Base-by-base conservation (phyloP, 305 asterid species). In the Rubia peregrina region DNA sequence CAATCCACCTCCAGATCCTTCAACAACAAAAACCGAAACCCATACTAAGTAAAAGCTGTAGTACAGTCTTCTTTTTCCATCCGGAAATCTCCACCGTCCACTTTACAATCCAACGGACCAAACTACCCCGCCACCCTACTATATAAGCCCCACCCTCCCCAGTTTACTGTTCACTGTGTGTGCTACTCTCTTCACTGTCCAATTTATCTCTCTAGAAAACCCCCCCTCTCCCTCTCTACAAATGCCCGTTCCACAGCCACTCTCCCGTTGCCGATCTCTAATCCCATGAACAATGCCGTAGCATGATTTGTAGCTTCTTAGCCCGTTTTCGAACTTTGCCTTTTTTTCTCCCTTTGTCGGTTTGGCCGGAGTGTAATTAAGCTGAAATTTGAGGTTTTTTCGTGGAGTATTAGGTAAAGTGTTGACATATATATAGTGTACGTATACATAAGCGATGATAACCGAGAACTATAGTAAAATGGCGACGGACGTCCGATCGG, bases 401-500 rank as follows among this genome's bases (percentile, higher is more conserved):
- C 21, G 24, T 10, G 43, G 21, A 9, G 19, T 44, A 5, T 21
- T 43, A 7, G n/a, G n/a, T 21, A 17, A 22, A 70, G 41, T 42
- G 24, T 42, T 0, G 57, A 38, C 30, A 2, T 53, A 16, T 1
- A 38, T 11, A 44, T 71, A 42, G 49, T 42, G 42, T 38, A 64
- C 61, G 65, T 75, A 68, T 73, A 64, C 71, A n/a, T 71, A 65
- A 60, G 77, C 5, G 55, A 79, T 83, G 90, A 80, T 86, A 71
- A 78, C 85, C 60, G 86, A 80, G 65, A 74, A 78, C 69, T 83
- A 83, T 63, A 72, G 82, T 55, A 84, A 82, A 76, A 85, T 78
- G 89, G 73, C 80, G 72, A 78, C 89, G 60, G 90, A 87, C 57
- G 81, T 80, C 68, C 83, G 89, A 75, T 78, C 86, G 70, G 78